A percentile compares a stretch with the other conserved stretches of the same genome.
These are phyloP conservation scores for Penicillium sp. DNA, from an alignment of 2,329 filamentous ascomycete genomes.

Conservation along the genomic window DNA sequence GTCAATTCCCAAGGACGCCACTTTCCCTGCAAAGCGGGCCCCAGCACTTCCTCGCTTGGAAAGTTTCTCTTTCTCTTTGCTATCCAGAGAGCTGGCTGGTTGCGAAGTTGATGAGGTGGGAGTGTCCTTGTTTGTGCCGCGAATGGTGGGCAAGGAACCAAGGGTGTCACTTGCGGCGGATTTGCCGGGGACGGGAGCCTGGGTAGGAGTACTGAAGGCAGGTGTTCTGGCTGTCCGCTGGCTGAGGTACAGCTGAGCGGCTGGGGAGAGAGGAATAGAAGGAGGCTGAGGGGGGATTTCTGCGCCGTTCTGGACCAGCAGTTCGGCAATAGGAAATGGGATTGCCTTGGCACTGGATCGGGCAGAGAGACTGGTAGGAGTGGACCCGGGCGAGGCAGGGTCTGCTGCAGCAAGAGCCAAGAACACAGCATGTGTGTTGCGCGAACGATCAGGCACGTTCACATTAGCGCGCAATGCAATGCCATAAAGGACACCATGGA, in stretches of 20 bases:
- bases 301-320: slow-evolving; percentile 88
- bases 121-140: slow-evolving; percentile 27
- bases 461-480: slow-evolving; percentile 80
- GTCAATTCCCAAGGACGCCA: slow-evolving; percentile 41
- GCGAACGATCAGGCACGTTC: slow-evolving; percentile 77
- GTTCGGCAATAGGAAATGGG: slow-evolving; percentile 82
- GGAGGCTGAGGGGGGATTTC: slow-evolving; percentile 71
- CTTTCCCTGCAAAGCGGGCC: slow-evolving; percentile 56
- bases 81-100: slow-evolving; percentile 29
- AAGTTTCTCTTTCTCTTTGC: slow-evolving; percentile 60
- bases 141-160: slow-evolving; percentile 55
- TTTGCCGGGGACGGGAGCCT: slow-evolving; percentile 38
- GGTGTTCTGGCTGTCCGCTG: slow-evolving; percentile 52
- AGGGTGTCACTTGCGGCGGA: slow-evolving; percentile 50
- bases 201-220: slow-evolving; percentile 34
- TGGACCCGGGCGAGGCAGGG: slow-evolving; percentile 64
- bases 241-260: slow-evolving; percentile 78
- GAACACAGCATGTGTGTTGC: slow-evolving; percentile 83
- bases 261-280: slow-evolving; percentile 74
- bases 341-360: slow-evolving; percentile 41
- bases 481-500: slow-evolving; percentile 87
- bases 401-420: slow-evolving; percentile 88
- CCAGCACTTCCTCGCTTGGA: slow-evolving; percentile 76
- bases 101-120: slow-evolving; percentile 23
- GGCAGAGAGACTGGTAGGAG: slow-evolving; percentile 33